Percentiles rank a stretch among this genome's conserved stretches.
Evolutionary conservation across 78 protist genomes (phyloP).

Genomic region (Dictyostelium purpureum): DNA sequence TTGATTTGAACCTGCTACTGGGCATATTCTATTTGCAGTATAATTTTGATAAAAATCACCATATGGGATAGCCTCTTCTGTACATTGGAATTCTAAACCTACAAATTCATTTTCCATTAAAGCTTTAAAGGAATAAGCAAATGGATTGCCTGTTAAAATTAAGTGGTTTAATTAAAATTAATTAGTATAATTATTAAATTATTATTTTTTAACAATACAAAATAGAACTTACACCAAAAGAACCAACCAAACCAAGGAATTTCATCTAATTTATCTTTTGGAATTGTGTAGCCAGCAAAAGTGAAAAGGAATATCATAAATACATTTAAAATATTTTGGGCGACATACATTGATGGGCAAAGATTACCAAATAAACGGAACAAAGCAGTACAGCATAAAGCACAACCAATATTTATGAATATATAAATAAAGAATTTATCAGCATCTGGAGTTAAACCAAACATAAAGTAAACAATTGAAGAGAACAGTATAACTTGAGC

Average conservation of each 20-base stretch:
- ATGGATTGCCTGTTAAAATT: no score
- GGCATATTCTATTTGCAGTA: conserved; percentile 3
- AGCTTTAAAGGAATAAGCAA: conserved; percentile 60
- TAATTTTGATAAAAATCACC: conserved; percentile 1
- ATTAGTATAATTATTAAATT: background rate
- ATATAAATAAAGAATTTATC: conserved; percentile 40
- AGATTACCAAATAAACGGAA: conserved; percentile 35
- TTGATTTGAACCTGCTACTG: conserved; percentile 10
- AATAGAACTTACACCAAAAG: conserved; percentile 66
- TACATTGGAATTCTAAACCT: conserved; percentile 9
- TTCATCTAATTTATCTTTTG: conserved; percentile 48
- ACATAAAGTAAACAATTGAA: conserved; percentile 57
- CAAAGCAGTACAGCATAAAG: background rate
- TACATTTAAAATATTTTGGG: conserved; percentile 33
- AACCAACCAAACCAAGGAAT: conserved; percentile 55
- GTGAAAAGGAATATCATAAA: conserved; percentile 30
- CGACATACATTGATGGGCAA: conserved; percentile 16
- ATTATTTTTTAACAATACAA: no score
- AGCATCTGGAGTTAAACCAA: conserved; percentile 4
- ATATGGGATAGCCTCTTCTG: conserved; percentile 24
- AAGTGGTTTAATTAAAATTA: no score
- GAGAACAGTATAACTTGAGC: background rate
- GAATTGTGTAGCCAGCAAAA: conserved; percentile 53
- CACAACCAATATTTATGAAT: conserved; percentile 9
- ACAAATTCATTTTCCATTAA: conserved; percentile 50